Evolutionary conservation across 2,329 filamentous ascomycete species (phyloP).

Genomic region (Arachnomyces sp.): DNA sequence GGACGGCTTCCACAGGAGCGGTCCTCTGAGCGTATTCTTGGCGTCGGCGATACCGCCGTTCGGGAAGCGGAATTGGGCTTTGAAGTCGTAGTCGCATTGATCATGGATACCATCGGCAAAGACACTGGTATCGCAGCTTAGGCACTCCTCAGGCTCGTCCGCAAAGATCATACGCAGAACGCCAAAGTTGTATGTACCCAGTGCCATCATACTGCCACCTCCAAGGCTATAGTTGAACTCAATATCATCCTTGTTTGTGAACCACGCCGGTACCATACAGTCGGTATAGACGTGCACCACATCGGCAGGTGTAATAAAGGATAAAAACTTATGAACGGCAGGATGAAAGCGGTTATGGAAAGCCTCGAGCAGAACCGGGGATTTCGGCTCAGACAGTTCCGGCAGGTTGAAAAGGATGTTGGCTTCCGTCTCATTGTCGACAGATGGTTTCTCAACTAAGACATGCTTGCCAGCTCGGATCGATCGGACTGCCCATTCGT

Average conservation of each 20-base stretch:
- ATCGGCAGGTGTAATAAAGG: conserved; percentile 30
- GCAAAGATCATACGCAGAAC: conserved; percentile 35
- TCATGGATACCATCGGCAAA: conserved; percentile 22
- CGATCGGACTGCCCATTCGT: conserved; percentile 43
- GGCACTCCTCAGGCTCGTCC: conserved; percentile 33
- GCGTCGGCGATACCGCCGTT: conserved; percentile 31
- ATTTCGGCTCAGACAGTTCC: conserved; percentile 17
- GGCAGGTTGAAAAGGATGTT: conserved; percentile 37
- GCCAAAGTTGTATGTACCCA: conserved; percentile 35
- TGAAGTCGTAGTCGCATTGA: conserved; percentile 28
- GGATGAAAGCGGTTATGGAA: conserved; percentile 48
- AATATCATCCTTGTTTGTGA: conserved; percentile 35
- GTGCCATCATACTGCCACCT: conserved; percentile 32
- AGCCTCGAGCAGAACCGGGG: conserved; percentile 47
- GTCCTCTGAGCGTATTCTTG: conserved; percentile 19
- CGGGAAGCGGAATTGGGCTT: conserved; percentile 33
- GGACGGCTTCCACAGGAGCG: conserved; percentile 14
- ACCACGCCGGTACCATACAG: conserved; percentile 23
- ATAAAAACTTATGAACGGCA: conserved; percentile 37
- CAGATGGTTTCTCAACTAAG: conserved; percentile 48
- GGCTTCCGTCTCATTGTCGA: conserved; percentile 42
- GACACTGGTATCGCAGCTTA: conserved; percentile 24
- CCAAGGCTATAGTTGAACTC: conserved; percentile 37
- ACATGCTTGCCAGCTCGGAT: conserved; percentile 48
- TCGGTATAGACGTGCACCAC: conserved; percentile 29